Base-by-base conservation (phyloP, 306 rosid genomes). In the Quercus engelmannii region DNA sequence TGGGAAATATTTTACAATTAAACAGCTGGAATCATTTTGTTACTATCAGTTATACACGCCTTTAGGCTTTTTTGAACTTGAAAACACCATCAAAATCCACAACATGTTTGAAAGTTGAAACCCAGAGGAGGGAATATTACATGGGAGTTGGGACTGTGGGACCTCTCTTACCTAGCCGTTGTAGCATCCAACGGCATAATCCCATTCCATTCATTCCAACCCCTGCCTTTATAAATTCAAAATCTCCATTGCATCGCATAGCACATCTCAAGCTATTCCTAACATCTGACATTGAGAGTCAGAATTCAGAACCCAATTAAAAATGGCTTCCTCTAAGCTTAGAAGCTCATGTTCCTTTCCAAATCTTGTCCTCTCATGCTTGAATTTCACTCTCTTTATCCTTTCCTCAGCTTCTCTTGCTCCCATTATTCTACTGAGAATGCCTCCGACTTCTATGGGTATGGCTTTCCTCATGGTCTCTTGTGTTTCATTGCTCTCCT, bases 361-460 rank as follows among this genome's bases (percentile, higher is more conserved):
- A 3, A 80, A 69, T 74, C 90, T 91, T 51, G 85, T 93, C 58
- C 92, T 93, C 1, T 77, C 89, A 23, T 86, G 85, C 64, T 72
- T 91, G 56, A 91, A 87, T 63, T 83, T 88, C 80, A 55, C 89
- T 11, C 89, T 93, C 17, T 91, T 93, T 43, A 73, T 85, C n/a
- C 90, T 93, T 15, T 90, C 98, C 10, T 80, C 78, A 1, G 63
- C 92, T 67, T 93, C 98, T 21, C 70, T 90, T 7, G 91, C 89
- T 28, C 98, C 98, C 33, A 86, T 83, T 0, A 55, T 91, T 65
- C 91, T 93, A 82, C 93, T 93, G 78, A 86, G 89, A 26, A 83
- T 72, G 83, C 97, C 97, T 2, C 98, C 98, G 19, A 93, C 98
- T 3, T 88, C 93, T 0, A 82, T 90, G 23, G 97, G 97, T 20